Evolutionary conservation across 2,329 filamentous ascomycete species (phyloP).

Genomic region (Cercospora zeina): DNA sequence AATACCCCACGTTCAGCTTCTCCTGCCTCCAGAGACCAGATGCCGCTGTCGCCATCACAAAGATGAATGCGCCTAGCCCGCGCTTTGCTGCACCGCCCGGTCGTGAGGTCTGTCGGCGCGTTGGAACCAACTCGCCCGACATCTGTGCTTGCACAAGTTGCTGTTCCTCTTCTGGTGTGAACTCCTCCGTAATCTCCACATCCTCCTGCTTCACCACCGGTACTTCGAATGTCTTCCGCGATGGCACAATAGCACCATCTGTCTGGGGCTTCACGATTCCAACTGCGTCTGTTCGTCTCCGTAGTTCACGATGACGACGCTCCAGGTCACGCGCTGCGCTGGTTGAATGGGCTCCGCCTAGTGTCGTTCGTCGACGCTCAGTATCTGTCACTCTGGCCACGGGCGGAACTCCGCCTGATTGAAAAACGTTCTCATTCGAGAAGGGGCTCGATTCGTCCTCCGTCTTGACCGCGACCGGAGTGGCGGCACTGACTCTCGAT

Average conservation of each 20-base stretch:
- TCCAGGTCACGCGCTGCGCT: slow-evolving; percentile 41
- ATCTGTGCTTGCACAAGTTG: slow-evolving; percentile 71
- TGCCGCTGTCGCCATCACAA: slow-evolving; percentile 70
- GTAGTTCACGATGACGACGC: slow-evolving; percentile 46
- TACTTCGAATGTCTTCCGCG: slow-evolving; percentile 61
- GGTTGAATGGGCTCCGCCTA: slow-evolving; percentile 40
- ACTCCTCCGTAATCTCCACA: slow-evolving; percentile 74
- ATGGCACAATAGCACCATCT: slow-evolving; percentile 55
- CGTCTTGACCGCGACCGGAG: slow-evolving; percentile 36
- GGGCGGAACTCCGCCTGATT: slow-evolving; percentile 47
- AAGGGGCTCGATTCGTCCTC: slow-evolving; percentile 63
- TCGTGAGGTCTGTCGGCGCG: slow-evolving; percentile 43
- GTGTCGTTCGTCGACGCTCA: slow-evolving; percentile 57
- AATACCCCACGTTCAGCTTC: slow-evolving; percentile 95
- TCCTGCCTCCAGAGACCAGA: slow-evolving; percentile 87
- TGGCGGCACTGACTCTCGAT: slow-evolving; percentile 28
- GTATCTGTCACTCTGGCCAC: slow-evolving; percentile 55
- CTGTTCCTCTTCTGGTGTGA: slow-evolving; percentile 84
- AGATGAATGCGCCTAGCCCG: slow-evolving; percentile 68
- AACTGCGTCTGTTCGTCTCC: slow-evolving; percentile 48
- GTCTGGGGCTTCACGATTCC: slow-evolving; percentile 52
- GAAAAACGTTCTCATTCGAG: slow-evolving; percentile 88
- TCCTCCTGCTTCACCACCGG: slow-evolving; percentile 53
- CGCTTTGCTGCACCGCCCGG: slow-evolving; percentile 55
- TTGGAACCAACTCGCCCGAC: slow-evolving; percentile 48